Percentiles rank a stretch among this genome's conserved stretches.
phyloP scores from a whole-genome alignment of 2,329 filamentous ascomycete genomes.

The Lasiodiplodia sp. region DNA sequence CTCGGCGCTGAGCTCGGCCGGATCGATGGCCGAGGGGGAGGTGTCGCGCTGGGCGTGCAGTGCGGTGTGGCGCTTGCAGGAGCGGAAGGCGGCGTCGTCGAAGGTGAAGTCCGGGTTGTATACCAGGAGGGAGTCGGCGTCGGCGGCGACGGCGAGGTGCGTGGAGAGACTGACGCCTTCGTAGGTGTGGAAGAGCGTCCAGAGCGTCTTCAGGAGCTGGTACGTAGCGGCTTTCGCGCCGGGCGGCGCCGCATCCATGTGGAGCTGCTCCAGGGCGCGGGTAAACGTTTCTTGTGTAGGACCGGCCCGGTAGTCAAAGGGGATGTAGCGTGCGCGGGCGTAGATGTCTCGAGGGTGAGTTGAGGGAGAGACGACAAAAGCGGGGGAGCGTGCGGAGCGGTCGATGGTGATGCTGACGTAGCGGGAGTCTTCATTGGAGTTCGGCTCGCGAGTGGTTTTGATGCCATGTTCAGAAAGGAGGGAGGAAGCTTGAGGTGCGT shows the following conservation, averaged over 20 bases:
- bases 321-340: constrained; percentile 60
- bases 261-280: constrained; percentile 59
- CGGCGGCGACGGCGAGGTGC: constrained; percentile 52
- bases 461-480: constrained; percentile 63
- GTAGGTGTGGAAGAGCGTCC: constrained; percentile 67
- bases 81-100: constrained; percentile 73
- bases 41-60: constrained; percentile 65
- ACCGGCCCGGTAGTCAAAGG: constrained; percentile 65
- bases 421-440: constrained; percentile 50
- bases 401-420: constrained; percentile 72
- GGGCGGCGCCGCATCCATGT: constrained; percentile 56
- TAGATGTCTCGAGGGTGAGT: constrained; percentile 52
- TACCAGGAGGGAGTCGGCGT: constrained; percentile 55
- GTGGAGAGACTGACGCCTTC: constrained; percentile 70
- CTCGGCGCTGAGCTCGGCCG: constrained; percentile 68
- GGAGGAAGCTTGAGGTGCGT: constrained; percentile 60
- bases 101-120: constrained; percentile 67
- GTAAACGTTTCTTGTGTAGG: constrained; percentile 50
- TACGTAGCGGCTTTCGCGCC: constrained; percentile 55
- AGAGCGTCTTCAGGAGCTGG: constrained; percentile 61
- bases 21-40: constrained; percentile 54
- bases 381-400: constrained; percentile 67
- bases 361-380: constrained; percentile 67
- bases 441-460: constrained; percentile 52
- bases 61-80: constrained; percentile 65